Conservation (phyloP, 441 rosid genomes). For the Pelargonium cotyledonis region DNA sequence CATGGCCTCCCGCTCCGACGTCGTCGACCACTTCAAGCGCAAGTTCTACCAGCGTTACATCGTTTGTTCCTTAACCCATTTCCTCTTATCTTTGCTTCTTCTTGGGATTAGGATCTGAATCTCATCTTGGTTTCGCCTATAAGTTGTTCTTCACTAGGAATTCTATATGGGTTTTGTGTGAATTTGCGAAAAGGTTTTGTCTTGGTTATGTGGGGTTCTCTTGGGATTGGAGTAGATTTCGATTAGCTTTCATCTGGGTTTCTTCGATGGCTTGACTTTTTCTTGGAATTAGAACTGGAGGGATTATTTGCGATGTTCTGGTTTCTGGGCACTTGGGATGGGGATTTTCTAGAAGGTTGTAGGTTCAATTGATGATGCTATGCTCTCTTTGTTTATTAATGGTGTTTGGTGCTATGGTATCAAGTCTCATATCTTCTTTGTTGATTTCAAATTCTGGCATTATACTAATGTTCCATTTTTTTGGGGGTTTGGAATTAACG, state of each 20-base stretch:
- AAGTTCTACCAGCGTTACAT: conserved; percentile 95
- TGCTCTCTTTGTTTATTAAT: not conserved
- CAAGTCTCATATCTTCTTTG: not conserved
- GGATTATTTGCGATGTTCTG: not conserved
- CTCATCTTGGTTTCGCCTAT: conserved; percentile 1
- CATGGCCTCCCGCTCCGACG: conserved; percentile 86
- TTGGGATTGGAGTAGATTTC: not conserved
- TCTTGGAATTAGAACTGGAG: too few species aligned
- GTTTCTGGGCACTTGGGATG: not conserved
- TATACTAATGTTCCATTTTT: not conserved
- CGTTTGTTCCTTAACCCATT: conserved; percentile 30
- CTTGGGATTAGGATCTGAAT: not conserved
- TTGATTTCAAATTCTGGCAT: not conserved
- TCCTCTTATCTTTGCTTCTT: not conserved
- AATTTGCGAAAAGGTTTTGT: not conserved
- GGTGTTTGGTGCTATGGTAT: not conserved
- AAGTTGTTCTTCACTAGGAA: not conserved
- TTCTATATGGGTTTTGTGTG: not conserved
- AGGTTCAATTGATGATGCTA: not conserved
- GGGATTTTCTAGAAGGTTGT: not conserved
- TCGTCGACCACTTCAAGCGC: conserved; percentile 80
- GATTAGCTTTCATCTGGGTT: too few species aligned
- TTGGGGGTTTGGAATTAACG: too few species aligned
- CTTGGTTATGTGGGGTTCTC: not conserved
- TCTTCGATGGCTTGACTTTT: too few species aligned